Base-by-base conservation (phyloP, 805 yeast species). In the Pichia nakasei region DNA sequence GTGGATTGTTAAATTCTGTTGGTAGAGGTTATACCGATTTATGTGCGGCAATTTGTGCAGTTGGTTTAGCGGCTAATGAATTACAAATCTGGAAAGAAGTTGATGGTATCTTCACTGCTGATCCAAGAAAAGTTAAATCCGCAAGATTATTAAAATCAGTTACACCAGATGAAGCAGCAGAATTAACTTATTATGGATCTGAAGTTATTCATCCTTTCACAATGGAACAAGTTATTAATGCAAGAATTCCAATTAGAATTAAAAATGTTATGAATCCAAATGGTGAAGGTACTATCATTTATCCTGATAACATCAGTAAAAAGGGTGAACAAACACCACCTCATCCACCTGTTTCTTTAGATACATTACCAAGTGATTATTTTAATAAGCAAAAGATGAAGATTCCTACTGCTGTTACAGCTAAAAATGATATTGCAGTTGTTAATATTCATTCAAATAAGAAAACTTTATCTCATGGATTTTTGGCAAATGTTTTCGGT, bases 131-230 rank as follows among this genome's bases (percentile, higher is more conserved):
- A 56, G 97, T 93, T 24, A 82, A 88, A 32, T 79, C 78, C 44
- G 98, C 98, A 4, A 73, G 95, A 54, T 69, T 91, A 41, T 70
- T 93, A 51, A 76, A 79, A 46, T 78, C 87, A 42, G 96, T 93
- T 50, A 93, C 97, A 0, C 98, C 98, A 4, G 97, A 93, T 60
- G 98, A 93, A 68, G 98, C 98, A 5, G 93, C 97, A 0, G 98
- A 93, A 68, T 76, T 93, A 63, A 93, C 98, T 1, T 93, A 93
- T 65, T 93, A 93, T 60, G 98, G 98, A 37, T 82, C 94, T 2
- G 98, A 93, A 67, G 98, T 93, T 52, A 93, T 93, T 55, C 98
- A 93, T 60, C 98, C 98, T 3, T 89, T 93, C 70, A 93, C 98
- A 20, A 93, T 93, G 98, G 97, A 91, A 67, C 98, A 93, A 68